Base-by-base conservation (phyloP, 176 grass and related monocot genomes). In the Oryza longistaminata region DNA sequence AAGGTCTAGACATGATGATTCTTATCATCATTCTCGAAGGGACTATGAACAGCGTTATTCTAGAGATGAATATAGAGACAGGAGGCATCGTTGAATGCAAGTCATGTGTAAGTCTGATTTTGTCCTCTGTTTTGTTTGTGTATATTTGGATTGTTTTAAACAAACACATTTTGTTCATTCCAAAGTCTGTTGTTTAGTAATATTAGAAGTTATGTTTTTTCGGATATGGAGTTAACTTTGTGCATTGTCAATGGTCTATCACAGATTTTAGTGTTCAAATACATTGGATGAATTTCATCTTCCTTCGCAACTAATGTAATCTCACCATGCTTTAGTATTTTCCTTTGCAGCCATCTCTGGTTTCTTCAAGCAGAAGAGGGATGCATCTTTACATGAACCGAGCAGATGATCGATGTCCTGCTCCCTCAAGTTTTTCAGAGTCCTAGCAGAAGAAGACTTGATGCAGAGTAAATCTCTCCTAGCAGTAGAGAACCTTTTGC, bases 21-120 rank as follows among this genome's bases (percentile, higher is more conserved):
- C 73, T 2, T 64, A 86, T 80, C 73, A 91, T 21, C 61, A 70
- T 60, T 82, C 79, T 62, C 90, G 49, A 82, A 86, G 87, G 66
- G 88, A 94, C 46, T 79, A 90, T 86, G 91, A 88, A 66, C 64
- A 79, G 3, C 87, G 72, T 9, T 77, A 81, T 78, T 86, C 83
- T 74, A 92, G 92, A 83, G 91, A 88, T 75, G 85, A 84, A 61
- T 61, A 84, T 35, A 92, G 90, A 86, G 92, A 90, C 77, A 85
- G 81, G 82, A 86, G 92, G 68, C 73, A 35, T 9, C 86, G 29
- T 21, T 86, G 83, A 88, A 35, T 80, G 37, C 11, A 85, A 16
- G 17, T 5, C 25, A 43, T 42, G 22, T 55, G 35, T 88, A 82
- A 90, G 83, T 55, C 34, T 11, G 4, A 45, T 14, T 55, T 61